These are phyloP conservation scores for Ceratocystis cacaofunesta DNA, from an alignment of 2,329 filamentous ascomycete genomes.

Conservation along the genomic window DNA sequence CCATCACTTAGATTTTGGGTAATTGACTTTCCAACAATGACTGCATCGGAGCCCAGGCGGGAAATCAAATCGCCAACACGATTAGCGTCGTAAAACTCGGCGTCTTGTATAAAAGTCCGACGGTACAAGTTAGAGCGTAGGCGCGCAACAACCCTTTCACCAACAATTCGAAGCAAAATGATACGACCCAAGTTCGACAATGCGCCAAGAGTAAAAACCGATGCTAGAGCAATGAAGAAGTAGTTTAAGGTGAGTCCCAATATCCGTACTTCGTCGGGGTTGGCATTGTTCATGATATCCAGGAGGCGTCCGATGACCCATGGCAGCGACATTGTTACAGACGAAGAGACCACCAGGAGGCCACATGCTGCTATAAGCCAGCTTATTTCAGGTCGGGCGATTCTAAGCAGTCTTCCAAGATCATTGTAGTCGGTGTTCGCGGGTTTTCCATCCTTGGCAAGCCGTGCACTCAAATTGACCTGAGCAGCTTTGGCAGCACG, in stretches of 20 bases:
- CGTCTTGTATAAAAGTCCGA: conserved; percentile 89
- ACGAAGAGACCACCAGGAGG: conserved; percentile 76
- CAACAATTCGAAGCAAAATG: conserved; percentile 81
- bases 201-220: conserved; percentile 68
- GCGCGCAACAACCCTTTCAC: conserved; percentile 83
- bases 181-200: conserved; percentile 88
- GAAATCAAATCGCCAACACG: conserved; percentile 92
- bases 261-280: conserved; percentile 52
- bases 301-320: conserved; percentile 94
- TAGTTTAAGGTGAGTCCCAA: conserved; percentile 75
- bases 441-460: conserved; percentile 66
- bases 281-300: conserved; percentile 59
- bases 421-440: conserved; percentile 45
- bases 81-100: conserved; percentile 98
- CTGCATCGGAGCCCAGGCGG: conserved; percentile 84
- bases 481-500: conserved; percentile 76
- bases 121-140: conserved; percentile 81
- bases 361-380: conserved; percentile 67
- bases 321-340: conserved; percentile 89
- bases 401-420: conserved; percentile 74
- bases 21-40: conserved; percentile 96
- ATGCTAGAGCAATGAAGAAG: conserved; percentile 71
- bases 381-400: conserved; percentile 70
- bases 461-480: conserved; percentile 72
- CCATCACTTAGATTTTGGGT: conserved; percentile 96